A percentile compares a stretch with the other conserved stretches of the same genome.
phyloP scores from a whole-genome alignment of 306 rosid genomes.

The Oemleria cerasiformis region DNA sequence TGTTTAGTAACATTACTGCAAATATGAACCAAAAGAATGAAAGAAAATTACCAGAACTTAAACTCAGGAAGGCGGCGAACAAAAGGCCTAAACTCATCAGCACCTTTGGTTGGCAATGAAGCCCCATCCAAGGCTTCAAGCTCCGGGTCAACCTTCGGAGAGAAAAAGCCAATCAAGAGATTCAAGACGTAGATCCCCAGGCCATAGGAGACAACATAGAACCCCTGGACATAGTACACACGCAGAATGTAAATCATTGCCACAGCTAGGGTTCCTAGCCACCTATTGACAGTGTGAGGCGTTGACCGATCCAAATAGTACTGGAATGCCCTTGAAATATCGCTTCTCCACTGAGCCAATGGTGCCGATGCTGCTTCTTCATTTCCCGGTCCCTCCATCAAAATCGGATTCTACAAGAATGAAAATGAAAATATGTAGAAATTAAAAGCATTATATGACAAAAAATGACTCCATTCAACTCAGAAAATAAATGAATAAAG shows the following conservation, averaged over 20 bases:
- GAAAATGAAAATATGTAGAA: neutral
- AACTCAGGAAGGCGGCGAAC: constrained; percentile 42
- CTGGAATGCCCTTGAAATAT: constrained; percentile 46
- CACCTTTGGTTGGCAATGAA: constrained; percentile 24
- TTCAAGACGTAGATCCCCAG: constrained; percentile 61
- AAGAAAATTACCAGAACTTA: constrained; percentile 31
- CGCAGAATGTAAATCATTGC: constrained; percentile 47
- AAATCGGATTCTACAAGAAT: neutral
- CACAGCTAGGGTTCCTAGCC: constrained; percentile 32
- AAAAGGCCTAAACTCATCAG: constrained; percentile 49
- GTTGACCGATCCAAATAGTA: constrained; percentile 57
- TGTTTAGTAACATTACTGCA: neutral
- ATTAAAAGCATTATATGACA: too few species aligned
- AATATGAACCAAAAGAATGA: neutral
- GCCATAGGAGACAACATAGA: constrained; percentile 61
- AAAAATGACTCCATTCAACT: too few species aligned
- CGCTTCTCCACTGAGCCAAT: constrained; percentile 10
- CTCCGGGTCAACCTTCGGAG: constrained; percentile 71
- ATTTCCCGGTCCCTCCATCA: constrained; percentile 18
- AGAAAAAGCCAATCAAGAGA: constrained; percentile 65
- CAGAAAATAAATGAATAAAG: neutral
- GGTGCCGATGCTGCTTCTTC: constrained; percentile 9
- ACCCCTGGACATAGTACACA: constrained; percentile 57
- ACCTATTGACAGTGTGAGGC: constrained; percentile 32
- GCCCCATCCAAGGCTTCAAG: constrained; percentile 34